Evolutionary conservation across 345 rosid species (phyloP).

Genomic region (Odontarrhena argentea): DNA sequence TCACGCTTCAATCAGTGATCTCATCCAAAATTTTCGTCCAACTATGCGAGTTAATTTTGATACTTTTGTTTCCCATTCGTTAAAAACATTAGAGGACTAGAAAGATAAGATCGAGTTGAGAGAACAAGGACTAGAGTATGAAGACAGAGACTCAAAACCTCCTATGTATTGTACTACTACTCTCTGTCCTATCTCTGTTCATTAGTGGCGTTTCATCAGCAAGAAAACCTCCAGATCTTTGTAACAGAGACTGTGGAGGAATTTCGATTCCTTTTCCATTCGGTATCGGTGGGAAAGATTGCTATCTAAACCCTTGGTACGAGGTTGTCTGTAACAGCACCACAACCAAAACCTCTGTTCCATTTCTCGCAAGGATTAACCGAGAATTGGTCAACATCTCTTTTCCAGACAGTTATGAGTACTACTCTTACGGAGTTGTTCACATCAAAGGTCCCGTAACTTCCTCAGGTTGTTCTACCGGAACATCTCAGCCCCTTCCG

Average conservation of each 20-base stretch:
- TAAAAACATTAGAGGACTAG: neutral
- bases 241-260: conserved; percentile 37
- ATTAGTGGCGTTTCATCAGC: conserved; percentile 25
- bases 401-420: neutral
- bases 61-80: neutral
- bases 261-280: conserved; percentile 33
- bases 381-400: conserved; percentile 31
- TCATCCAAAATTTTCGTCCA: neutral
- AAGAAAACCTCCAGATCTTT: conserved; percentile 34
- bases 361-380: conserved; percentile 35
- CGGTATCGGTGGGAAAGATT: conserved; percentile 33
- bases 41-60: neutral
- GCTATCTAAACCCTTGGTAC: conserved; percentile 42
- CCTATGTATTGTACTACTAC: neutral
- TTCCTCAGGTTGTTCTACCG: conserved; percentile 34
- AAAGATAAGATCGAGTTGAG: neutral
- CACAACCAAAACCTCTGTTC: conserved; percentile 11
- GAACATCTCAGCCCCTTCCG: neutral
- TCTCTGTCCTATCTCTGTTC: conserved; percentile 27
- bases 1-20: conserved; percentile 12
- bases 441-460: conserved; percentile 34
- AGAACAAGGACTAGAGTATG: conserved; percentile 19
- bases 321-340: conserved; percentile 34
- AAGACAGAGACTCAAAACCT: conserved; percentile 25
- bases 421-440: conserved; percentile 19